Base-by-base conservation (phyloP, 768 basidiomycete species). In the Russula vinacea region DNA sequence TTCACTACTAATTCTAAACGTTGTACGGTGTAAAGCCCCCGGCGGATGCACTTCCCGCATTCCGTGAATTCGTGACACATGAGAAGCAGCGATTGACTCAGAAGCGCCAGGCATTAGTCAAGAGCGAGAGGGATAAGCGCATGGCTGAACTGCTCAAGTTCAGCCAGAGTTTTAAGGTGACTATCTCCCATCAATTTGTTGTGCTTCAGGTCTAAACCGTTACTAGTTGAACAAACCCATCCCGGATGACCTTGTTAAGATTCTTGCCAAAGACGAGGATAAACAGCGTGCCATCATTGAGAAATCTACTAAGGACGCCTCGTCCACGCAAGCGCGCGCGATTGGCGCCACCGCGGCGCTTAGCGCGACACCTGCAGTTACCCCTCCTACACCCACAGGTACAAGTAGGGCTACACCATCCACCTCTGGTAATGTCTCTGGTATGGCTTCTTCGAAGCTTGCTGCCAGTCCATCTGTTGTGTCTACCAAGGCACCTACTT, bases 61-160 rank as follows among this genome's bases (percentile, higher is more conserved):
- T 98, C 83, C 84, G 92, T 62, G 88, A 93, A 70, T 98, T 98
- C 71, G 94, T 99, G 40, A 88, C 89, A 1, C 87, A 84, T 69
- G 97, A 98, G 77, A 91, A 89, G 73, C 90, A 97, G 71, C 83
- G 91, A 57, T 76, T 97, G 62, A 89, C 90, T 51, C 89, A 93
- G 77, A 96, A 95, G 83, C 85, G 91, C 74, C 91, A 93, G 71
- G 88, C 89, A 16, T 76, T 95, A 51, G 85, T 87, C 56, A 95
- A 94, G 82, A 90, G 82, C 71, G 95, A 98, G 74, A 91, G 95
- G 86, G 94, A 98, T 75, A 92, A 91, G 73, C 87, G 91, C 66
- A 85, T 97, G 79, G 90, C 93, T 11, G 96, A 98, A 49, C 79
- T 98, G 42, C 83, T 94, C 73, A 91, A 90, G 76, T 99, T 98